Conservation (phyloP, 306 rosid genomes). For the Glycine soja region DNA sequence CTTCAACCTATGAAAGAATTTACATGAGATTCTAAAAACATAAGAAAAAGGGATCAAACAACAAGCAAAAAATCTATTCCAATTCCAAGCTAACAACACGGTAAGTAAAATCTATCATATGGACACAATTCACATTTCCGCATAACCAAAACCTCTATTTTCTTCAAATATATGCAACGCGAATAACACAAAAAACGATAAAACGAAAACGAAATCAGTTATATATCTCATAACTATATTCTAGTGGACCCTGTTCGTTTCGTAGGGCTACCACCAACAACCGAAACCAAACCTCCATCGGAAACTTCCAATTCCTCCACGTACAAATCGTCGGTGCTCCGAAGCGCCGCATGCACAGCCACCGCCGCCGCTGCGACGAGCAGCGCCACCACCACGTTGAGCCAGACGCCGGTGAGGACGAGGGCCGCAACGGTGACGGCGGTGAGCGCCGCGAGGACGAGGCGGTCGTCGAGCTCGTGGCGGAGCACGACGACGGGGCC, state of each 20-base stretch:
- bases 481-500: slow-evolving; percentile 55
- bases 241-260: slow-evolving; percentile 52
- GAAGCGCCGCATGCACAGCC: slow-evolving; percentile 66
- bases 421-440: slow-evolving; percentile 64
- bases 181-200: neutral
- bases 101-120: neutral
- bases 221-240: slow-evolving; percentile 35
- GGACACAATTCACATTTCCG: slow-evolving; percentile 17
- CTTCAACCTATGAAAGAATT: slow-evolving; percentile 32
- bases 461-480: slow-evolving; percentile 62
- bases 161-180: slow-evolving; percentile 24
- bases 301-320: slow-evolving; percentile 62
- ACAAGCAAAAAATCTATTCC: too few relatives aligned
- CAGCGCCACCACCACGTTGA: slow-evolving; percentile 67
- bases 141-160: neutral
- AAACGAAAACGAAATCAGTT: neutral
- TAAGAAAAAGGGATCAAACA: too few relatives aligned
- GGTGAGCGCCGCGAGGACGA: slow-evolving; percentile 51
- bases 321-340: slow-evolving; percentile 73
- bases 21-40: slow-evolving; percentile 15
- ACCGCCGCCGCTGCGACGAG: slow-evolving; percentile 57
- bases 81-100: too few relatives aligned
- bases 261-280: slow-evolving; percentile 70
- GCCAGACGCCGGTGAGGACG: slow-evolving; percentile 65
- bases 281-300: slow-evolving; percentile 72